Conservation (phyloP, 2,329 filamentous ascomycete species). For the Aureobasidium pullulans region DNA sequence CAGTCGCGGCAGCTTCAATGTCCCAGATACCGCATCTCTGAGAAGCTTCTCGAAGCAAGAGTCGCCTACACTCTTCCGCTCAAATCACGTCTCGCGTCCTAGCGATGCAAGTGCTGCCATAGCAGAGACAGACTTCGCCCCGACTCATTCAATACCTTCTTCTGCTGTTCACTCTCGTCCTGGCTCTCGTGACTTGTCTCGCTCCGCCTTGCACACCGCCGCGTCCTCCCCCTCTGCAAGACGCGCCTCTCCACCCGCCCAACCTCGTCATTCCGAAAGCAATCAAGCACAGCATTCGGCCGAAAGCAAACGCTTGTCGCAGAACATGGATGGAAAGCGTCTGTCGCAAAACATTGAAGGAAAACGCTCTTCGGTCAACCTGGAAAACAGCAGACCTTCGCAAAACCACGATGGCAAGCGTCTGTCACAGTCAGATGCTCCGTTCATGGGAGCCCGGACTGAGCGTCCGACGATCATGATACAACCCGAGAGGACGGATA, state of each 20-base stretch:
- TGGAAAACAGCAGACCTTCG: neutral
- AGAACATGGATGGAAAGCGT: neutral
- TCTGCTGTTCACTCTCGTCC: slow-evolving; percentile 12
- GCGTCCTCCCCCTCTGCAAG: slow-evolving; percentile 7
- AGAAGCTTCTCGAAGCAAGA: slow-evolving; percentile 15
- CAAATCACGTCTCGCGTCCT: neutral
- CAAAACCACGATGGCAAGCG: neutral
- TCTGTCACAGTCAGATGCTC: slow-evolving; percentile 12
- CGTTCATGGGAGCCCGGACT: slow-evolving; percentile 6
- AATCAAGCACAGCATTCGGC: neutral
- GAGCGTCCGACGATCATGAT: neutral
- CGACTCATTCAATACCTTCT: neutral
- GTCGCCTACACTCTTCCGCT: slow-evolving; percentile 1
- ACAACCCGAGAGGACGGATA: neutral
- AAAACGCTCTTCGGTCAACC: neutral
- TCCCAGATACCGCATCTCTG: slow-evolving; percentile 23
- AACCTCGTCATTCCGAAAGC: neutral
- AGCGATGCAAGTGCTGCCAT: slow-evolving; percentile 3
- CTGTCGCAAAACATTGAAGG: neutral
- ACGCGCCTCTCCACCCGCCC: neutral
- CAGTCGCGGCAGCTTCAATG: slow-evolving; percentile 27
- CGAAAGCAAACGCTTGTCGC: neutral
- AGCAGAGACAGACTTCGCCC: neutral
- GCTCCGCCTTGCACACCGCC: slow-evolving; percentile 5
- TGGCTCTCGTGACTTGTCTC: slow-evolving; percentile 10